Evolutionary conservation across 148 eudicot genomes (phyloP), one percentile per base, ranked within the genome.

Genomic region (Silene uniflora): DNA sequence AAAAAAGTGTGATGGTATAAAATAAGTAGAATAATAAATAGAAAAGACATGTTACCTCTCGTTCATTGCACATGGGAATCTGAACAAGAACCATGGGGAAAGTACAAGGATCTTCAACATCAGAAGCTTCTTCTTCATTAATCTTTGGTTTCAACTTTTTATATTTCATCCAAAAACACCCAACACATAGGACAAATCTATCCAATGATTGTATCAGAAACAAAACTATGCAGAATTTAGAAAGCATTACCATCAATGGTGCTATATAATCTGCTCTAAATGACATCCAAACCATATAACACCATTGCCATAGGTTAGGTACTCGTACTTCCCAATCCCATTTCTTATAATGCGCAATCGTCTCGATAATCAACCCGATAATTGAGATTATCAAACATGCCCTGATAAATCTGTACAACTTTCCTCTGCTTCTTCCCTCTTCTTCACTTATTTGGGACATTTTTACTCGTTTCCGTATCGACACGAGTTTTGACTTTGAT

Each of bases 201-300:
- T 86, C 89, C 76, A 86, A 42, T 52, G 85, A 81, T 73, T 86
- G 89, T 23, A 86, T 72, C 14, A 86, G 44, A 75, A 86, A 86
- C 69, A 86, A 69, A 17, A 84, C 66, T 6, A 80, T 77, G 63
- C 89, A 86, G 42, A 67, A 72, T 75, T 83, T 84, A 5, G 87
- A 66, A 25, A 86, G 74, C 49, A 81, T 70, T 10, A 62, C 81
- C 70, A 86, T 75, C 49, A 81, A 75, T 13, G 89, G 89, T 25
- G 89, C 87, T 25, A 71, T 73, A 75, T 86, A 86, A 7, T 76
- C 78, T 21, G 73, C 87, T 42, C 86, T 73, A 29, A 83, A 73
- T 56, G 55, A 79, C 73, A 83, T 66, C 86, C 86, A 83, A 56
- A 46, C 73, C 72, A 73, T 23, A 56, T 78, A 78, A 18, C 73